phyloP scores from a whole-genome alignment of 345 rosid species.

The Eucalyptus regnans region DNA sequence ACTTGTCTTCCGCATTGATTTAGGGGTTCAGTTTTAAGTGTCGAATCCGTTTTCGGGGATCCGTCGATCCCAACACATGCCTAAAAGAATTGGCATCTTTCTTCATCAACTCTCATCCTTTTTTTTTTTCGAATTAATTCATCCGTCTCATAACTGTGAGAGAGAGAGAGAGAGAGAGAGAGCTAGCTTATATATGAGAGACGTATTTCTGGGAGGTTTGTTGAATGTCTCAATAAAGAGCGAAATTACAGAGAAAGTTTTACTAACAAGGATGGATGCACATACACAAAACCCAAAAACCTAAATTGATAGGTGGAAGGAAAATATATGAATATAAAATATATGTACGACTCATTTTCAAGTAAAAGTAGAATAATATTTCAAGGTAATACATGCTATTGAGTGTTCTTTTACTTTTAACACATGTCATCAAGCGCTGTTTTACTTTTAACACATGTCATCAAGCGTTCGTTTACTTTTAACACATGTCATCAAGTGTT shows the following conservation, averaged over 20 bases:
- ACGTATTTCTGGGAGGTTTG: background rate
- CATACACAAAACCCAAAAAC: background rate
- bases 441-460: no score
- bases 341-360: background rate
- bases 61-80: no score
- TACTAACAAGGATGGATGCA: background rate
- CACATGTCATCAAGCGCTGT: no score
- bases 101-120: background rate
- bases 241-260: background rate
- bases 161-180: background rate
- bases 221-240: background rate
- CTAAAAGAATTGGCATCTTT: background rate
- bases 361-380: rapidly evolving
- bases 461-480: no score
- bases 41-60: no score
- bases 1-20: no score
- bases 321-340: background rate
- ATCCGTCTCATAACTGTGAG: background rate
- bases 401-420: no score
- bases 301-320: background rate
- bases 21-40: no score
- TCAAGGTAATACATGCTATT: background rate
- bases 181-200: background rate
- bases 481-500: no score
- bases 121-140: background rate